Evolutionary conservation across 352 stramenopile genomes (phyloP), one percentile per base, ranked within the genome.

Genomic region (Globisporangium parvum): DNA sequence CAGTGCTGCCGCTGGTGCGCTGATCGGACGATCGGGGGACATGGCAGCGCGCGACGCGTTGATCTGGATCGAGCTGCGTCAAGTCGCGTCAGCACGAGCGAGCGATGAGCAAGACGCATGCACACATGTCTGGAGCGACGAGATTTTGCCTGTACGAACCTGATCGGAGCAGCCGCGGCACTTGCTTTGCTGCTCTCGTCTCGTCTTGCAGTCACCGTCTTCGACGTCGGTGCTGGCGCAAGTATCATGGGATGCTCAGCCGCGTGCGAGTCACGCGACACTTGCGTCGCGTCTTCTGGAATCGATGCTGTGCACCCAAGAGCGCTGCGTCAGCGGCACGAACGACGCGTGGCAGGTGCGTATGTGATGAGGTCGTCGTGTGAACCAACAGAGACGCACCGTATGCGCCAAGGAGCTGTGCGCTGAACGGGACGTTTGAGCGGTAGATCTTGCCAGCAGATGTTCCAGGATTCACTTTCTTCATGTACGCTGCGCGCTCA

Each of bases 391-490:
- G 20, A 47, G 20, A 55, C 50, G 21, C 40, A 65, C 58, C 58
- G 26, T 60, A 54, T 2, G 40, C n/a, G 6, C 51, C 35, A 3
- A 70, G 33, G 18, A 61, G 55, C 31, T 80, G 66, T 0, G 78
- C 78, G 17, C 51, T 87, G 12, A 89, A 77, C n/a, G 78, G 78
- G 10, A 80, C 55, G 37, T 77, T 85, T 0, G 74, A 89, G 49
- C 76, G 78, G 37, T 85, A 89, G 28, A 89, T 77, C 4, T 71
- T 69, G 17, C 66, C 69, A 8, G 78, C 71, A 0, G 74, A 72
- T 20, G 70, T 63, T 0, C 78, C 74, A 2, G 78, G 66, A 33
- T 86, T 87, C 18, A 86, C 67, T 45, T 76, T 78, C n/a, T 66
- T 63, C 15, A 77, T 33, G n/a, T 54, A 42, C 6, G 50, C 23